Percentiles rank a stretch among this genome's conserved stretches.
Conservation (phyloP, 2,329 filamentous ascomycete genomes). For the Colletotrichum sp. region DNA sequence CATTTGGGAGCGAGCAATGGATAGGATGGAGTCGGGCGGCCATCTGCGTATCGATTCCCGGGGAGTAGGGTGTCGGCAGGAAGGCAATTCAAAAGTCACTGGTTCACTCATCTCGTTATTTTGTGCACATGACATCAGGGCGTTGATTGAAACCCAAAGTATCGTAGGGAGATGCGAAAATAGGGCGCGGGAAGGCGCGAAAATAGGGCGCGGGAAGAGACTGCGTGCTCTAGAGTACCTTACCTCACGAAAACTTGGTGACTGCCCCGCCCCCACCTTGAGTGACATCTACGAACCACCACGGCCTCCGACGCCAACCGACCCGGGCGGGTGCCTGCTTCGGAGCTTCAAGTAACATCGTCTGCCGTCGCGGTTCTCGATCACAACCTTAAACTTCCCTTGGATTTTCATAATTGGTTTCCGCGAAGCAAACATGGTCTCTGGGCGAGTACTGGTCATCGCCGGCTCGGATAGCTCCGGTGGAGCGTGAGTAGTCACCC, state of each 20-base stretch:
- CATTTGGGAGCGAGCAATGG: slow-evolving; percentile 9
- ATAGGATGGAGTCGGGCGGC: slow-evolving; percentile 12
- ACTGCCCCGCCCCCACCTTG: slow-evolving; percentile 18
- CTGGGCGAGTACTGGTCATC: slow-evolving; percentile 73
- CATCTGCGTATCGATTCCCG: slow-evolving; percentile 14
- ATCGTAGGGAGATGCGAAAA: background rate
- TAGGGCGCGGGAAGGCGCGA: background rate
- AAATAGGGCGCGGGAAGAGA: background rate
- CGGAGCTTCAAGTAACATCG: background rate
- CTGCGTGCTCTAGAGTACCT: background rate
- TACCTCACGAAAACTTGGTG: background rate
- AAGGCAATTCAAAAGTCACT: slow-evolving; percentile 19
- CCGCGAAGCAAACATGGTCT: slow-evolving; percentile 33
- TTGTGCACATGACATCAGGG: background rate
- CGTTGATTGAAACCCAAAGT: background rate
- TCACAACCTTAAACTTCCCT: background rate
- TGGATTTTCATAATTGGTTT: background rate
- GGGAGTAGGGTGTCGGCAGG: slow-evolving; percentile 3
- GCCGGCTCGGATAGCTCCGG: slow-evolving; percentile 92
- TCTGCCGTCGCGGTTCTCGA: background rate
- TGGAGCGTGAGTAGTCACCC: slow-evolving; percentile 66
- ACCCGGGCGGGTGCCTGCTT: background rate
- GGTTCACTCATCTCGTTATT: background rate
- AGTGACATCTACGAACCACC: slow-evolving; percentile 9
- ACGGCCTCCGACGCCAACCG: background rate